phyloP scores from a whole-genome alignment of 164 flowering plant genomes.

The Hamamelis virginiana region DNA sequence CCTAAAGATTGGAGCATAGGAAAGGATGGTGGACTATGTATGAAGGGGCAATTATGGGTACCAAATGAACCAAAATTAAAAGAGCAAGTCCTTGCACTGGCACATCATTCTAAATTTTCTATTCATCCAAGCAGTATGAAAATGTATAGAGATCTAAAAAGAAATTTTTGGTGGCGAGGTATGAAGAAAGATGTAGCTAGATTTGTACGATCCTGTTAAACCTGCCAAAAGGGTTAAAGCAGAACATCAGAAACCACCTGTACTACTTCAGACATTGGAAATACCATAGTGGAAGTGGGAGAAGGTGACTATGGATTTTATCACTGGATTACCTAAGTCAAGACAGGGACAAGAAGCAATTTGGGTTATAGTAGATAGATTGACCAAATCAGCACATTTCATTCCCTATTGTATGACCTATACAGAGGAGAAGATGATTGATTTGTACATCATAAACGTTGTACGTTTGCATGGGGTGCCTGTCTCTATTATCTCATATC shows the following conservation, averaged over 20 bases:
- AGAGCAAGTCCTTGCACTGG: not conserved
- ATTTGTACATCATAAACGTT: not conserved
- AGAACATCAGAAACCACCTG: no score
- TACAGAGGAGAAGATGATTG: not conserved
- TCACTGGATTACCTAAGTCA: conserved; percentile 4
- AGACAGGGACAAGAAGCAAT: not conserved
- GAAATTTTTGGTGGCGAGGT: no score
- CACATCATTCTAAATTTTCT: not conserved
- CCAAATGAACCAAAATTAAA: no score
- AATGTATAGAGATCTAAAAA: no score
- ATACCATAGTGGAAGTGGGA: conserved; percentile 26
- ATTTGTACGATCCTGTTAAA: no score
- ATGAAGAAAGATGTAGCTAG: no score
- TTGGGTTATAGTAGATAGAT: conserved; percentile 21
- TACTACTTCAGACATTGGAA: no score
- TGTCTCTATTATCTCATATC: not conserved
- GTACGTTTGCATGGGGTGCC: not conserved
- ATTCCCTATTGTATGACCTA: not conserved
- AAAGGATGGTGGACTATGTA: not conserved
- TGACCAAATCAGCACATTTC: conserved; percentile 21
- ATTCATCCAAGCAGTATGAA: conserved; percentile 5
- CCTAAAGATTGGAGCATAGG: not conserved
- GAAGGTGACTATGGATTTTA: conserved; percentile 19
- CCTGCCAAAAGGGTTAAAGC: no score
- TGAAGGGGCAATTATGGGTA: not conserved